Percentiles rank a stretch among this genome's conserved stretches.
phyloP scores from a whole-genome alignment of 495 filamentous ascomycete genomes.

The Lentithecium fluviatile region DNA sequence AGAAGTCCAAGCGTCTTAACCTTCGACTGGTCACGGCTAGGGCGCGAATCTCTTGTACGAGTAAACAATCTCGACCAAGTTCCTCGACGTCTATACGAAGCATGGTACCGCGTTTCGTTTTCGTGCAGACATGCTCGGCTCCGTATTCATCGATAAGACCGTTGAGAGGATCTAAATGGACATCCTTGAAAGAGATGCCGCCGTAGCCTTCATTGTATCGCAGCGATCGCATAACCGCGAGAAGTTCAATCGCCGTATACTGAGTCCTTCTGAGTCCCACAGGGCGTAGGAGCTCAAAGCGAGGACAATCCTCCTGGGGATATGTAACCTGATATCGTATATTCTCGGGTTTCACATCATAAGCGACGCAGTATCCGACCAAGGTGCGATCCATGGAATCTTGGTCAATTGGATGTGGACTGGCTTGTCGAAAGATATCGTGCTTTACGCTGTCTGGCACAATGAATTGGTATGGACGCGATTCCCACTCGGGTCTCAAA shows the following conservation, averaged over 20 bases:
- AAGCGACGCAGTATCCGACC: slow-evolving; percentile 81
- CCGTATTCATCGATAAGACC: slow-evolving; percentile 61
- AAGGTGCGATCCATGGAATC: slow-evolving; percentile 79
- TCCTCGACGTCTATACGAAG: slow-evolving; percentile 60
- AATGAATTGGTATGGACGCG: slow-evolving; percentile 62
- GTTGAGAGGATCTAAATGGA: slow-evolving; percentile 68
- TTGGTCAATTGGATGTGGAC: slow-evolving; percentile 67
- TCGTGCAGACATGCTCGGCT: slow-evolving; percentile 59
- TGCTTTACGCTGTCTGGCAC: slow-evolving; percentile 63
- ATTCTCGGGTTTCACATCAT: slow-evolving; percentile 46
- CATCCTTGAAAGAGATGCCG: slow-evolving; percentile 76
- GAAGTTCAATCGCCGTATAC: slow-evolving; percentile 72
- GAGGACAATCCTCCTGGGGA: slow-evolving; percentile 75
- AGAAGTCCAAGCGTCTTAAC: slow-evolving; percentile 65
- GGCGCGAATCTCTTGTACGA: slow-evolving; percentile 73
- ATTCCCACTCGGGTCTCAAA: slow-evolving; percentile 81
- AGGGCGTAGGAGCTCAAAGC: slow-evolving; percentile 75
- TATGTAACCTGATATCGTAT: slow-evolving; percentile 61
- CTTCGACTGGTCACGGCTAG: slow-evolving; percentile 65
- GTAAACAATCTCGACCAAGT: slow-evolving; percentile 57
- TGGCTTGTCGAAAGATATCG: slow-evolving; percentile 58
- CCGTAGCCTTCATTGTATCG: slow-evolving; percentile 90
- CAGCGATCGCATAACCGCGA: slow-evolving; percentile 82
- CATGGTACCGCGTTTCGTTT: slow-evolving; percentile 56
- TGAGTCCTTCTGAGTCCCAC: slow-evolving; percentile 52